Evolutionary conservation across 1,139 yeast genomes (phyloP), one percentile per base, ranked within the genome.

Genomic region (Kluyveromyces sp.): DNA sequence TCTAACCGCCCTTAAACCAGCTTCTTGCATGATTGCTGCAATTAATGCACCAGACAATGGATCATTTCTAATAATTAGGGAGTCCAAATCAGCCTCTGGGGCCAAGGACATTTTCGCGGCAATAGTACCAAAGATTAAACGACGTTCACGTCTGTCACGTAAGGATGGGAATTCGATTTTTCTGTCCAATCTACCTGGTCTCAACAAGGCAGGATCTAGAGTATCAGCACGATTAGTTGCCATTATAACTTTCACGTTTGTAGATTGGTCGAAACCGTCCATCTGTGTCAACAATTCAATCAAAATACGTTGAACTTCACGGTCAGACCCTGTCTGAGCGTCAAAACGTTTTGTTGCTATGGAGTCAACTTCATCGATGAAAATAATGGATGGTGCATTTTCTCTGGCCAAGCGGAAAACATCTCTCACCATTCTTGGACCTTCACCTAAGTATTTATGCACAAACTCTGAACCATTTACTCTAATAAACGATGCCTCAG

Each of bases 21-120:
- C 99, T 70, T 94, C 99, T 76, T 94, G 98, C 98, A 94, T 92
- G 58, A 94, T 92, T 29, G 98, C 98, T 32, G 98, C 97, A 64
- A 94, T 94, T 50, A 90, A 80, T 5, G 99, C 98, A 60, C 99
- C 99, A 37, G 96, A 86, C 52, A 94, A 75, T 39, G 98, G 96
- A 65, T 92, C 98, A 64, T 94, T 94, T 68, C 98, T 84, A 59
- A 89, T 81, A 58, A 94, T 92, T 57, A 94, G 77, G 28, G 97
- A 84, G 69, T 94, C 98, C 60, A 94, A 77, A 65, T 94, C 99
- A 46, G 81, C 96, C 68, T 94, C 99, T 30, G 98, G 98, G 4
- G 98, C 96, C 55, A 94, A 76, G 2, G 97, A 86, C 99, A 94
- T 94, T 63, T 86, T 88, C 15, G 95, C 77, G n/a, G 98, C 97